phyloP scores from a whole-genome alignment of 441 rosid genomes.

The Codiaeum variegatum region DNA sequence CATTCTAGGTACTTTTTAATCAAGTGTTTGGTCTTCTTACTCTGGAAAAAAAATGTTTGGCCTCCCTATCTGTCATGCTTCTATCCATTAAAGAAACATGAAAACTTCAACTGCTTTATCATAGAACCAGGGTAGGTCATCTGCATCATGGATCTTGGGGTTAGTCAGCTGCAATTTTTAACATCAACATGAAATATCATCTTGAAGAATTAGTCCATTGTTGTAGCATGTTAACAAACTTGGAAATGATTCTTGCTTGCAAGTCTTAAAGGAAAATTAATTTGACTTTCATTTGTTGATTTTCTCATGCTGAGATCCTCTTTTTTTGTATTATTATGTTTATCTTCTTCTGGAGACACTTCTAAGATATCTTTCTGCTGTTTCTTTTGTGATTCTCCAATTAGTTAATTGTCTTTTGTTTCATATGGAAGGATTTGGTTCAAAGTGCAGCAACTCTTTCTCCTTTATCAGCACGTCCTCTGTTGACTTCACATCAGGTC shows the following conservation, averaged over 20 bases:
- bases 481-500: constrained; percentile 44
- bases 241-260: neutral
- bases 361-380: neutral
- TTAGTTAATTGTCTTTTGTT: constrained; percentile 21
- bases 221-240: neutral
- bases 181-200: neutral
- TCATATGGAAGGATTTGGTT: constrained; percentile 50
- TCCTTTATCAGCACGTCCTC: constrained; percentile 50
- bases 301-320: neutral
- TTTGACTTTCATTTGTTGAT: neutral
- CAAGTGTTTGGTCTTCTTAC: neutral
- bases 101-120: neutral
- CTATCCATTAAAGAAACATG: neutral
- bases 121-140: neutral
- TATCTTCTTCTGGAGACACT: neutral
- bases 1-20: neutral
- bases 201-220: neutral
- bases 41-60: too few relatives aligned
- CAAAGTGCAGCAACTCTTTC: constrained; percentile 46
- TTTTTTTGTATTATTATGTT: neutral
- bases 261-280: neutral
- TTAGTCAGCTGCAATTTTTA: neutral
- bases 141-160: neutral
- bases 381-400: constrained; percentile 1
- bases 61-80: neutral